Evolutionary conservation across 345 rosid species (phyloP).

Genomic region (Firmiana major): DNA sequence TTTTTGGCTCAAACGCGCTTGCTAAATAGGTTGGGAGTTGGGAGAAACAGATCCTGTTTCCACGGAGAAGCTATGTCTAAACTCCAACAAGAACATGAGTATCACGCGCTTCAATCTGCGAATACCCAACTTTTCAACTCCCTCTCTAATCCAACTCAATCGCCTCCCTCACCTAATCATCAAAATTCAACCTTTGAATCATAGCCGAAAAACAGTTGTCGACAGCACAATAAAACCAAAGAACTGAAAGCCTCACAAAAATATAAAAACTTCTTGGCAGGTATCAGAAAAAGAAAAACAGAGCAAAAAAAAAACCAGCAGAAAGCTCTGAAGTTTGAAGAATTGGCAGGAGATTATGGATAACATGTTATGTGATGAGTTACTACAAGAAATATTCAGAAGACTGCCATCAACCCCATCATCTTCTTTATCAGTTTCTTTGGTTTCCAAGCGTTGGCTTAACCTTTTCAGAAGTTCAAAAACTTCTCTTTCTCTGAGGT

Average conservation of each 20-base stretch:
- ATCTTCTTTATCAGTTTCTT: conserved; percentile 39
- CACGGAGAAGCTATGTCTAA: not conserved
- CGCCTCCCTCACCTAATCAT: not conserved
- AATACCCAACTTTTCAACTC: not conserved
- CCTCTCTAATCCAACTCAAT: not conserved
- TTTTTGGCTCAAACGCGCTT: too few species aligned
- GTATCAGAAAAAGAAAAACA: not conserved
- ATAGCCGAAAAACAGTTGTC: not conserved
- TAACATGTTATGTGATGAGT: conserved; percentile 59
- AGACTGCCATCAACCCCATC: conserved; percentile 43
- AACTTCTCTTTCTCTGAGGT: conserved; percentile 61
- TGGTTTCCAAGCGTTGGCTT: conserved; percentile 94
- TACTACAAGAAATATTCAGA: conserved; percentile 69
- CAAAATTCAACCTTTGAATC: conserved; percentile 5
- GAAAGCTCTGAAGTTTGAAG: conserved; percentile 2
- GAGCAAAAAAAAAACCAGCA: not conserved
- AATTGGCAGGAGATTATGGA: conserved; percentile 41
- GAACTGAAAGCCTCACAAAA: not conserved
- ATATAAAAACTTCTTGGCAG: not conserved
- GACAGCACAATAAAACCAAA: not conserved
- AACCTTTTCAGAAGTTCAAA: conserved; percentile 62
- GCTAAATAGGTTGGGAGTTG: too few species aligned
- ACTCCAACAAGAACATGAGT: not conserved
- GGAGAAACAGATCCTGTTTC: not conserved
- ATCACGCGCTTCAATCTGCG: not conserved